phyloP scores from a whole-genome alignment of 1,139 yeast species.

The Candida sp. region DNA sequence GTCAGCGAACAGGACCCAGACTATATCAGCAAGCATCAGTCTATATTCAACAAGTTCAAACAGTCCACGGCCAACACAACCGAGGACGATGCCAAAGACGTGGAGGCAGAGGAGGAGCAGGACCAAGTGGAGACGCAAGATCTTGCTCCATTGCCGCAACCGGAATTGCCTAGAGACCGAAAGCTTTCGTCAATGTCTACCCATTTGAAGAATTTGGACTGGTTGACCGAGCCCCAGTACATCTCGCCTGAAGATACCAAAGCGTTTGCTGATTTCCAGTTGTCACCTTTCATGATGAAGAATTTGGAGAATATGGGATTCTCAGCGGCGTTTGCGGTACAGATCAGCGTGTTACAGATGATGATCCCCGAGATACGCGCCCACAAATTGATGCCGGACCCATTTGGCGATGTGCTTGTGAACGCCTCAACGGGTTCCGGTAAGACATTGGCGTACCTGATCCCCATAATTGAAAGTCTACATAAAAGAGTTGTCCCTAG shows the following conservation, averaged over 20 bases:
- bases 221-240: slow-evolving; percentile 72
- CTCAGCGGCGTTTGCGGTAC: slow-evolving; percentile 76
- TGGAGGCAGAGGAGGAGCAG: slow-evolving; percentile 20
- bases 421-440: slow-evolving; percentile 98
- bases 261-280: slow-evolving; percentile 46
- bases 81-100: slow-evolving; percentile 6
- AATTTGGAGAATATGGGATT: slow-evolving; percentile 54
- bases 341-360: slow-evolving; percentile 64
- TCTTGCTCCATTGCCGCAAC: slow-evolving; percentile 86
- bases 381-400: slow-evolving; percentile 59
- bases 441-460: slow-evolving; percentile 86
- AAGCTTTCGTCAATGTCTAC: slow-evolving; percentile 42
- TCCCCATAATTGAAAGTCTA: slow-evolving; percentile 81
- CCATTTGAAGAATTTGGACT: slow-evolving; percentile 51
- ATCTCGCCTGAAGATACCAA: slow-evolving; percentile 46
- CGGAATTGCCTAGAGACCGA: slow-evolving; percentile 60
- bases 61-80: slow-evolving; percentile 15
- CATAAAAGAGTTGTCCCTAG: slow-evolving; percentile 69
- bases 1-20: slow-evolving; percentile 17
- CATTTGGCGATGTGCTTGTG: slow-evolving; percentile 76
- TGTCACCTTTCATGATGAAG: slow-evolving; percentile 42
- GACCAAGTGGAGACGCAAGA: slow-evolving; percentile 42
- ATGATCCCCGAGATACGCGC: slow-evolving; percentile 53
- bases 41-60: slow-evolving; percentile 33
- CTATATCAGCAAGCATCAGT: slow-evolving; percentile 33